Base-by-base conservation (phyloP, 768 basidiomycete genomes). In the Suillus subalutaceus region DNA sequence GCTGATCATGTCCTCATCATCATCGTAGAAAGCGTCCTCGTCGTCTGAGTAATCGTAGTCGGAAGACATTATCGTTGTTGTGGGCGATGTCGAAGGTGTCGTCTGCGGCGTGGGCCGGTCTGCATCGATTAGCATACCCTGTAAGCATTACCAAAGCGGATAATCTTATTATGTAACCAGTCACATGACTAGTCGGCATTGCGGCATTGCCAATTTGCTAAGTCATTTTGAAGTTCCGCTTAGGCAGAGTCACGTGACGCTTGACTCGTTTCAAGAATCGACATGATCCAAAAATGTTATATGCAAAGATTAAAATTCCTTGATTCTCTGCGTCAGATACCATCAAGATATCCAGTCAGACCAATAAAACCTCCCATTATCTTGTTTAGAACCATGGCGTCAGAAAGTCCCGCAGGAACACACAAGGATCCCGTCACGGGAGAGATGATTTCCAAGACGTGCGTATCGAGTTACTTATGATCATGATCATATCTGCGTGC, bases 381-480 rank as follows among this genome's bases (percentile, higher is more conserved):
- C 41, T 18, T 43, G 18, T 18, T 20, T 53, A 69, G 72, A 72
- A 77, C 41, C 3, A 84, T 84, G 83, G 77, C 81, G 2, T 59
- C 80, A 46, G 82, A 82, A 44, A 65, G 75, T 7, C 78, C 75
- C 18, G 73, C 76, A 41, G 59, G 68, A 69, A 18, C 63, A 38
- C 86, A 85, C 75, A 89, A 88, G 84, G 93, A 95, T 77, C 91
- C 91, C 50, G 86, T 95, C 68, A 97, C 97, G 0, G 96, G 96
- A 43, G 96, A 99, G 79, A 85, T 97, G 90, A 89, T 99, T 74
- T 97, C 95, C 81, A 99, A 99, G 88, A 86, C 86, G 97, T 97
- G 63, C 66, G 90, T 85, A 23, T 52, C 41, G 62, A 32, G 23
- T 55, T 26, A 64, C 59, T 57, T 68, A 53, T 65, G 63, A 58